Evolutionary conservation across 345 rosid genomes (phyloP), one percentile per base, ranked within the genome.

Genomic region (Orychophragmus violaceus): DNA sequence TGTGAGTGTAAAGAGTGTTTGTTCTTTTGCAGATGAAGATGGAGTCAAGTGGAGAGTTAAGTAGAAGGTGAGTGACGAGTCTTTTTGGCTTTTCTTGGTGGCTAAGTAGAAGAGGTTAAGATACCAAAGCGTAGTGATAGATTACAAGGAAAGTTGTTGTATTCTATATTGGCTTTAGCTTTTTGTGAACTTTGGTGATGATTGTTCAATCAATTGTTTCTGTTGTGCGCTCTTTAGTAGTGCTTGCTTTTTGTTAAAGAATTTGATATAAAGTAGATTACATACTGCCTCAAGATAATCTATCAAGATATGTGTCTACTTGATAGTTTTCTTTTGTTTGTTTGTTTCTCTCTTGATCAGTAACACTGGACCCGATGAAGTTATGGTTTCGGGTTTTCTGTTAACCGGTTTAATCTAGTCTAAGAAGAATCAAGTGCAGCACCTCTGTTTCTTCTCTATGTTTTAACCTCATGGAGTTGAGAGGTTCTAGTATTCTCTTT

Each of bases 11-110:
- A 12, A 65, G 41, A 49, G 16, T 57, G 57, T 45, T 63, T 54
- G 35, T 17, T 62, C 14, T 25, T 45, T 45, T 65, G 61, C 58
- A 52, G 59, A 25, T 42, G 68, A 67, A 67, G 57, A 35, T 52
- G 18, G 55, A 37, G 71, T 22, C 63, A 65, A 36, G 61, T 59
- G 55, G 30, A 45, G 69, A 45, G 44, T 74, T 56, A 62, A 62
- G 69, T 60, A 68, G 69, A 5, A 52, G 63, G 64, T 18, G 55
- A 61, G 14, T 49, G 70, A 56, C n/a, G 35, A 46, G 49, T 68
- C 13, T 53, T 74, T 45, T 42, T 68, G 66, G 63, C 65, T 21
- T 74, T 75, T 69, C 74, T 75, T 75, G 75, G 74, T 75, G 66
- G 55, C 75, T 69, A 74, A 74, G 78, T 64, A 68, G 74, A 61